Conservation (phyloP, 768 basidiomycete species). For the Postia placenta region DNA sequence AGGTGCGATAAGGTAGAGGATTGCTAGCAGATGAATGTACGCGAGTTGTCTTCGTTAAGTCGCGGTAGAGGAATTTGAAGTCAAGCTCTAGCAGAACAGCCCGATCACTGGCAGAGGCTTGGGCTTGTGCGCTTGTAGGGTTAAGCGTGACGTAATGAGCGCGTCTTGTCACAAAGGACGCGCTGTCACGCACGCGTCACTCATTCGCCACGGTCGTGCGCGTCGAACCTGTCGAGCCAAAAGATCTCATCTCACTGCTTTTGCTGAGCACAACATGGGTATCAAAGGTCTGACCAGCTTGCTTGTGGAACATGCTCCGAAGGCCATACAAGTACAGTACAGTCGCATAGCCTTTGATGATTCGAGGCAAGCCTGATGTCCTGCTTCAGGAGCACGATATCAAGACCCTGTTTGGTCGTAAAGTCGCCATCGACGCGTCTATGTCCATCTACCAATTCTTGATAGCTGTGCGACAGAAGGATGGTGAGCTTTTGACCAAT, state of each 20-base stretch:
- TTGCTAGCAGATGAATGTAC: no score
- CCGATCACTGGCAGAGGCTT: no score
- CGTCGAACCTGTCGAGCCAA: not conserved
- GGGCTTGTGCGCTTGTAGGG: no score
- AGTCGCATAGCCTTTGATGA: constrained; percentile 2
- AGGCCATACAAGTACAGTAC: constrained; percentile 63
- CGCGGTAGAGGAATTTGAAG: no score
- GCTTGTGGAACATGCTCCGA: constrained; percentile 86
- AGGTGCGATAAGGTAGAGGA: no score
- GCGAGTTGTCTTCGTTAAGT: no score
- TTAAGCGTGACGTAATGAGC: constrained; percentile 2
- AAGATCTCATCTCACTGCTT: not conserved
- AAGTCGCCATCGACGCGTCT: constrained; percentile 97
- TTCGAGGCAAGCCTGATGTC: not conserved
- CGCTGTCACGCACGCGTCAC: constrained; percentile 1
- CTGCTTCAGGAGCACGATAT: constrained; percentile 75
- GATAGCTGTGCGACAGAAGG: constrained; percentile 93
- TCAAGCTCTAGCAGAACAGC: no score
- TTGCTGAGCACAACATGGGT: constrained; percentile 78
- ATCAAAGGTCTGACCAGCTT: constrained; percentile 94
- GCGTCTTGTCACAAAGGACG: not conserved
- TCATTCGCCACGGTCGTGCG: no score
- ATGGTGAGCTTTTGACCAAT: constrained; percentile 94
- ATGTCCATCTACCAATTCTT: constrained; percentile 98
- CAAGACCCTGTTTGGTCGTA: constrained; percentile 95